Conservation (phyloP, 2,329 filamentous ascomycete species). For the Penicillium crustosum region DNA sequence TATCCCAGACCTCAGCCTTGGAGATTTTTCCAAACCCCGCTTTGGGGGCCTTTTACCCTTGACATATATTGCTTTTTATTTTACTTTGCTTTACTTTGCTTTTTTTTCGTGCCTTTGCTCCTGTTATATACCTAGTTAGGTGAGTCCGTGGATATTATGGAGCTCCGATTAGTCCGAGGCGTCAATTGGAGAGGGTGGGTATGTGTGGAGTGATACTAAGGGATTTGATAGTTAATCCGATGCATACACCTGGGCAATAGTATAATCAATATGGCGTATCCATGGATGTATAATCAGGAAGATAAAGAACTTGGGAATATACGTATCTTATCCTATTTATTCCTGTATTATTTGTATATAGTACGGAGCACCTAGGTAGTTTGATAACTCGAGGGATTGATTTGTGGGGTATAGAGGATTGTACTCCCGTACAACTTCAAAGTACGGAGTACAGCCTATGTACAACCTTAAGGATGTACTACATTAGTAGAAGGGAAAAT, state of each 20-base stretch:
- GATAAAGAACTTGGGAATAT: background rate
- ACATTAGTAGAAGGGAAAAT: background rate
- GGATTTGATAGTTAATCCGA: background rate
- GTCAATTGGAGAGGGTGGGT: background rate
- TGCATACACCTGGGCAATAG: background rate
- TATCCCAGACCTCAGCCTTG: background rate
- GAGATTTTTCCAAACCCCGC: conserved; percentile 6
- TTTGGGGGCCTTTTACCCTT: background rate
- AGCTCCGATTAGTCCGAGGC: background rate
- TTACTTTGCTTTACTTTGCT: too few species aligned
- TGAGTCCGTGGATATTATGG: background rate
- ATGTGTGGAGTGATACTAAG: background rate
- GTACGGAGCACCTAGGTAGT: too few species aligned
- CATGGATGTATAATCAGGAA: background rate
- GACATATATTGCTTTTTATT: background rate
- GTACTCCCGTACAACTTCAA: background rate
- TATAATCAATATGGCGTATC: background rate
- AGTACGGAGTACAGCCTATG: background rate
- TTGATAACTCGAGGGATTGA: background rate
- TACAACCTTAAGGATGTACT: background rate
- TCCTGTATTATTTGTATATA: too few species aligned
- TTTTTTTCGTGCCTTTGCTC: background rate
- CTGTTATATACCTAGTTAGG: background rate
- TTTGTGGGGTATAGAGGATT: conserved; percentile 2
- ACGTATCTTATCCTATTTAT: background rate